phyloP scores from a whole-genome alignment of 495 filamentous ascomycete genomes.

The Talaromyces liani region DNA sequence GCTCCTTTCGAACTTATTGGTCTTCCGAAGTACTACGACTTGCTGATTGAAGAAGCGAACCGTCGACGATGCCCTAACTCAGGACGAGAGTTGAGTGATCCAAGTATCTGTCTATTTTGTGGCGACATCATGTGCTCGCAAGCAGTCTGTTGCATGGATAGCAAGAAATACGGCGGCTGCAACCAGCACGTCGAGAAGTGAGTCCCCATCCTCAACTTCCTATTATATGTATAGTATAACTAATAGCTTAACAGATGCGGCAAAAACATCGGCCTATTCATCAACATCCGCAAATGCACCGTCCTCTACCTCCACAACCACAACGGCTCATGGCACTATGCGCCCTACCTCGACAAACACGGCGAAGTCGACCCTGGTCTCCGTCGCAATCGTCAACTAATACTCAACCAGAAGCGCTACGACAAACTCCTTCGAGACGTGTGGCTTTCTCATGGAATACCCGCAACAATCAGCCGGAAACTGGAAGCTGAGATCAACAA shows the following conservation, averaged over 20 bases:
- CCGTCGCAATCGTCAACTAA: slow-evolving; percentile 74
- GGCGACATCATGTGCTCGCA: slow-evolving; percentile 94
- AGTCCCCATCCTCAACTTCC: slow-evolving; percentile 21
- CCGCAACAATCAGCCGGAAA: slow-evolving; percentile 81
- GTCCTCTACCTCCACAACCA: slow-evolving; percentile 75
- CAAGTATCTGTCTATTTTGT: slow-evolving; percentile 88
- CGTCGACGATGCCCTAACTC: slow-evolving; percentile 78
- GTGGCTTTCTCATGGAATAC: slow-evolving; percentile 82
- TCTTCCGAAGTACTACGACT: slow-evolving; percentile 83
- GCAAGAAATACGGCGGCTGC: slow-evolving; percentile 69
- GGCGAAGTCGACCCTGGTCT: slow-evolving; percentile 88
- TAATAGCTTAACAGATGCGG: slow-evolving; percentile 59
- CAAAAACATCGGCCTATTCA: slow-evolving; percentile 79
- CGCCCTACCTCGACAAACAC: slow-evolving; percentile 91
- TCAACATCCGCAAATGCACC: slow-evolving; percentile 92
- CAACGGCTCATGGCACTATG: slow-evolving; percentile 77
- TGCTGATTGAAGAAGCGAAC: slow-evolving; percentile 86
- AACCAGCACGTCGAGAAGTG: slow-evolving; percentile 86
- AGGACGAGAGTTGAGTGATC: slow-evolving; percentile 83
- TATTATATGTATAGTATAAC: background rate
- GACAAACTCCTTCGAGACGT: slow-evolving; percentile 77
- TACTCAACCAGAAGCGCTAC: slow-evolving; percentile 87
- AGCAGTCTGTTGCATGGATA: slow-evolving; percentile 77
- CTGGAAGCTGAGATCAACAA: slow-evolving; percentile 93
- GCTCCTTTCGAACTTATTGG: slow-evolving; percentile 91